Conservation (phyloP, 352 stramenopile species). For the Pythium dissimile region DNA sequence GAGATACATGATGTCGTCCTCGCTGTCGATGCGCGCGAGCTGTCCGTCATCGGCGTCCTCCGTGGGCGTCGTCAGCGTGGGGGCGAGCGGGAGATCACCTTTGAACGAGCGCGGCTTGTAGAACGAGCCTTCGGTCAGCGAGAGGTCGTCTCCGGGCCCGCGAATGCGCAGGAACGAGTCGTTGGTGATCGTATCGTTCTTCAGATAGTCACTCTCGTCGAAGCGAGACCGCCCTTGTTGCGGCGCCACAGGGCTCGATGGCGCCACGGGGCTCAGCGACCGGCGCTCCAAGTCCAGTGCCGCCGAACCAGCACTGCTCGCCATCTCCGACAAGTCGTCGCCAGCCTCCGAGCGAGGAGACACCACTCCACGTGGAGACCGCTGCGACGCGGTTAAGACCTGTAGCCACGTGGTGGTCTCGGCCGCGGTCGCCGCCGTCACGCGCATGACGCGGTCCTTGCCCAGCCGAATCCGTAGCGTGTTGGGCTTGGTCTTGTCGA, state of each 20-base stretch:
- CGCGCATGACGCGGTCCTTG: constrained; percentile 31
- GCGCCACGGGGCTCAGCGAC: not conserved
- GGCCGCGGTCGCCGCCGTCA: constrained; percentile 25
- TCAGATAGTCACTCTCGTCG: constrained; percentile 53
- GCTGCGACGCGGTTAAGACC: constrained; percentile 25
- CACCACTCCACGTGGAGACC: constrained; percentile 1
- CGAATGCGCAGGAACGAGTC: constrained; percentile 62
- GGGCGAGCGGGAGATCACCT: constrained; percentile 46
- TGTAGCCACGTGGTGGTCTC: constrained; percentile 50
- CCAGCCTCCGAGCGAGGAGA: not conserved
- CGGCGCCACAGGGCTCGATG: not conserved
- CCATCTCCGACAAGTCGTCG: constrained; percentile 17
- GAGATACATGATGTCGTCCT: constrained; percentile 49
- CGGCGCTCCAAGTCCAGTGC: constrained; percentile 4
- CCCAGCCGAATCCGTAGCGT: constrained; percentile 46
- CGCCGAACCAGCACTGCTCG: constrained; percentile 9
- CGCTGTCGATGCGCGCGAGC: constrained; percentile 22
- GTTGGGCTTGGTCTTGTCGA: constrained; percentile 45
- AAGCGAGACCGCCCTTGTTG: constrained; percentile 29
- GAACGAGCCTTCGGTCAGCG: constrained; percentile 19
- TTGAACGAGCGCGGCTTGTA: constrained; percentile 43
- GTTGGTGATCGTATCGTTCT: constrained; percentile 72
- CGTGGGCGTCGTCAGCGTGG: constrained; percentile 11
- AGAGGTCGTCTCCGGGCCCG: constrained; percentile 29
- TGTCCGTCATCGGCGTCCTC: constrained; percentile 6